Evolutionary conservation across 352 stramenopile genomes (phyloP).

Genomic region (Globisporangium canariense): DNA sequence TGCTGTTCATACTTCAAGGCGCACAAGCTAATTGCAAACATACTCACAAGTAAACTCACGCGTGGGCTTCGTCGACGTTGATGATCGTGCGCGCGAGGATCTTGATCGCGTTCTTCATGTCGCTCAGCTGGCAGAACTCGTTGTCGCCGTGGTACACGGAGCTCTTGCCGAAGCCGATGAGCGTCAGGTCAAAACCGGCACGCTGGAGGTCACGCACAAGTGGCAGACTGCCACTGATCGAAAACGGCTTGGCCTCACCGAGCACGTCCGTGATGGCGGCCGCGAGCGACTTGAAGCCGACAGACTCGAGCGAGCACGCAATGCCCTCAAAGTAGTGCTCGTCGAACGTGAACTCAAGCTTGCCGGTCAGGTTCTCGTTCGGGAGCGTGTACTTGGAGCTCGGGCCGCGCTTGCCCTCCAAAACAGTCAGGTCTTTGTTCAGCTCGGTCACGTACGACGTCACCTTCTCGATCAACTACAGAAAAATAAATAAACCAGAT

Average conservation of each 20-base stretch:
- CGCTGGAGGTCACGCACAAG: conserved; percentile 79
- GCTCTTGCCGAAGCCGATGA: conserved; percentile 78
- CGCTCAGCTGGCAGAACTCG: conserved; percentile 85
- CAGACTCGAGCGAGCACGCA: conserved; percentile 89
- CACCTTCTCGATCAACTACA: conserved; percentile 67
- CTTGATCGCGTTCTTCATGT: conserved; percentile 85
- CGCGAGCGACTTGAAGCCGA: conserved; percentile 84
- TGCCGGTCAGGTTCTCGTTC: conserved; percentile 69
- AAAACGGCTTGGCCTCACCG: conserved; percentile 86
- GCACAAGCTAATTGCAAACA: neutral
- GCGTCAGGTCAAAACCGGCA: conserved; percentile 67
- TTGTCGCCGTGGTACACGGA: conserved; percentile 92
- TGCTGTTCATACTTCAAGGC: neutral
- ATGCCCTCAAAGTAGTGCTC: conserved; percentile 87
- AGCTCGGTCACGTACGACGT: conserved; percentile 83
- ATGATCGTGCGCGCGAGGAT: conserved; percentile 84
- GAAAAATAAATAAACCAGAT: conserved; percentile 9
- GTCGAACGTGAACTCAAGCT: conserved; percentile 87
- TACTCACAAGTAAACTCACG: conserved; percentile 13
- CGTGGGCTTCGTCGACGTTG: conserved; percentile 48
- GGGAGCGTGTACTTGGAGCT: conserved; percentile 91
- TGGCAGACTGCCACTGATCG: conserved; percentile 85
- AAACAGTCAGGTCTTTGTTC: conserved; percentile 77
- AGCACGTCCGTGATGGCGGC: conserved; percentile 75
- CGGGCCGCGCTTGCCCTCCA: conserved; percentile 81